Evolutionary conservation across 2,329 filamentous ascomycete genomes (phyloP).

Genomic region (Pseudogymnoascus sp.): DNA sequence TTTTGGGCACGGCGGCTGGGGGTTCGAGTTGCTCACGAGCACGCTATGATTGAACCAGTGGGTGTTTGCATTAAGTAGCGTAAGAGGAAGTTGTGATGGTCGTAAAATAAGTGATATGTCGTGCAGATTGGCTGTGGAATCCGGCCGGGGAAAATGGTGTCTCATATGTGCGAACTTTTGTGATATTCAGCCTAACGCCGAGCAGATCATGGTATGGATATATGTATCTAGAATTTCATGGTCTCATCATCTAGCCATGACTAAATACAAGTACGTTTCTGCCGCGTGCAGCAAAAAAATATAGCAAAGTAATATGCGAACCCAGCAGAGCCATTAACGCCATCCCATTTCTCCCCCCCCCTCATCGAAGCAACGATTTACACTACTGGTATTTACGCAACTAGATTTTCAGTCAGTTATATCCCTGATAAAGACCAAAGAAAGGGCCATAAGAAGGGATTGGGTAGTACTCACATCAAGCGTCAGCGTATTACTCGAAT

Average conservation of each 20-base stretch:
- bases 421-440: not conserved
- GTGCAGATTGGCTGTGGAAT: not conserved
- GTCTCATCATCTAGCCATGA: not conserved
- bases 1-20: not conserved
- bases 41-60: not conserved
- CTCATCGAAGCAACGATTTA: not conserved
- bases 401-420: conserved; percentile 4
- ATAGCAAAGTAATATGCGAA: not conserved
- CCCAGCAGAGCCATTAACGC: not conserved
- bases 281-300: not conserved
- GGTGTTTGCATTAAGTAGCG: not conserved
- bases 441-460: not conserved
- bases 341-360: not conserved
- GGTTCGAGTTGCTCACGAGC: not conserved
- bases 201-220: not conserved
- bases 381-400: conserved; percentile 11
- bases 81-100: not conserved
- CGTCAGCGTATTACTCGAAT: conserved; percentile 84
- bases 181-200: conserved; percentile 1
- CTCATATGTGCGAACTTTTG: not conserved
- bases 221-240: not conserved
- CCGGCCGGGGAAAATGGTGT: not conserved
- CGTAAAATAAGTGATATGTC: not conserved
- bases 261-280: conserved; percentile 3
- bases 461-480: conserved; percentile 73